These are phyloP conservation scores for Trichophyton verrucosum DNA, from an alignment of 2,329 filamentous ascomycete genomes.

Conservation along the genomic window DNA sequence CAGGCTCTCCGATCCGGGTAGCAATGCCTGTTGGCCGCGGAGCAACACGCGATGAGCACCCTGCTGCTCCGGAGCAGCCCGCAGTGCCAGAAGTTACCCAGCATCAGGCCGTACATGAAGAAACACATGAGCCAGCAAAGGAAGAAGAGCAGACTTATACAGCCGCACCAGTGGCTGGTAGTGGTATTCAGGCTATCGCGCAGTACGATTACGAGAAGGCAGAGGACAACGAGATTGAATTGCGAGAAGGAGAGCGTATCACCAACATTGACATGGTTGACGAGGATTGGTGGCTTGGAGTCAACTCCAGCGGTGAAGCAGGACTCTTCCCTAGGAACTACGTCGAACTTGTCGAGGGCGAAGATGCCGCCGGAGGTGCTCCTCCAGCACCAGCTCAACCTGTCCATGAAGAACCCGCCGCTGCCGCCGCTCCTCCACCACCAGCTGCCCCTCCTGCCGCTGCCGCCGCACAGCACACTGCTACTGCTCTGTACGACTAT, in stretches of 20 bases:
- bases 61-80: conserved; percentile 29
- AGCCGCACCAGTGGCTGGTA: conserved; percentile 30
- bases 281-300: conserved; percentile 97
- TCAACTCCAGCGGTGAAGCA: conserved; percentile 68
- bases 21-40: conserved; percentile 70
- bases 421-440: conserved; percentile 20
- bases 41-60: conserved; percentile 33
- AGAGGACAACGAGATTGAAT: conserved; percentile 90
- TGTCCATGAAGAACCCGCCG: conserved; percentile 19
- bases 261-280: conserved; percentile 95
- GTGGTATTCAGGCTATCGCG: conserved; percentile 61
- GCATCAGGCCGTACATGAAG: not conserved
- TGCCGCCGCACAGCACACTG: conserved; percentile 44
- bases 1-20: conserved; percentile 67
- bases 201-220: conserved; percentile 97
- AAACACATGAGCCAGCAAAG: not conserved
- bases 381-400: conserved; percentile 29
- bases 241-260: conserved; percentile 77
- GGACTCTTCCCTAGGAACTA: conserved; percentile 97
- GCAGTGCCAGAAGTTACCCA: not conserved
- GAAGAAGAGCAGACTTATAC: not conserved
- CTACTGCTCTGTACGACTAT: conserved; percentile 86
- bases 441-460: conserved; percentile 23
- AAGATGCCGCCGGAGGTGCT: conserved; percentile 21
- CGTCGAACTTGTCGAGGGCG: conserved; percentile 61